Evolutionary conservation across 495 filamentous ascomycete species (phyloP).

Genomic region (Astrothelium subdiscretum): DNA sequence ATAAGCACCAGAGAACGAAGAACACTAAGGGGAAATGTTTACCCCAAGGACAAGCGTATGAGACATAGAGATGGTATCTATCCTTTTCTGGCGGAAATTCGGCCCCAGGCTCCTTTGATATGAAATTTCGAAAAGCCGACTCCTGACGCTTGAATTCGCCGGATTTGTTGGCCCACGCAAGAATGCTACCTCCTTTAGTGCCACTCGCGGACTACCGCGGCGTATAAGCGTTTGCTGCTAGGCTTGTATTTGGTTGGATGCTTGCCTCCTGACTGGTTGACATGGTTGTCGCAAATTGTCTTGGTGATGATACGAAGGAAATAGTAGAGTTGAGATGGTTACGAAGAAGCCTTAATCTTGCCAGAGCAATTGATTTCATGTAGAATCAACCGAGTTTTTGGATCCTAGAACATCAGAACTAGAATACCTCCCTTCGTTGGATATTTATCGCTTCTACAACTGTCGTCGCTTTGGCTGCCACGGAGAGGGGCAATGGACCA

Average conservation of each 20-base stretch:
- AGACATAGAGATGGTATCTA: conserved; percentile 62
- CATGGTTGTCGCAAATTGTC: background rate
- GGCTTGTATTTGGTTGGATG: background rate
- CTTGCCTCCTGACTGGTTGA: background rate
- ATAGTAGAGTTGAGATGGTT: background rate
- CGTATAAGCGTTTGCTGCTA: background rate
- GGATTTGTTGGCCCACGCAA: conserved; percentile 67
- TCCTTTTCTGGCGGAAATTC: conserved; percentile 56
- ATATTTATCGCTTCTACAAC: too few relatives aligned
- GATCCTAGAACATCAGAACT: background rate
- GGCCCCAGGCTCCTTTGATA: conserved; percentile 42
- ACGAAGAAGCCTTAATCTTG: background rate
- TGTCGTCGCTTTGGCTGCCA: too few relatives aligned
- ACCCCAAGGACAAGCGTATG: conserved; percentile 66
- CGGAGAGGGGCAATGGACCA: too few relatives aligned
- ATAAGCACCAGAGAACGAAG: background rate
- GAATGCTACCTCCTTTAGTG: conserved; percentile 37
- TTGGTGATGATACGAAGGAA: background rate
- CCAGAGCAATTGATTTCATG: background rate
- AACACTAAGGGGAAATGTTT: background rate
- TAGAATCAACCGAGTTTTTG: background rate
- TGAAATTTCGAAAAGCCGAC: conserved; percentile 32
- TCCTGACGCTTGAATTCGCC: conserved; percentile 75
- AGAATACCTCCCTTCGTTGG: too few relatives aligned
- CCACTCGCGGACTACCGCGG: background rate